Percentiles rank a stretch among this genome's conserved stretches.
phyloP scores from a whole-genome alignment of 805 yeast genomes.

The Lachancea lanzarotensis region DNA sequence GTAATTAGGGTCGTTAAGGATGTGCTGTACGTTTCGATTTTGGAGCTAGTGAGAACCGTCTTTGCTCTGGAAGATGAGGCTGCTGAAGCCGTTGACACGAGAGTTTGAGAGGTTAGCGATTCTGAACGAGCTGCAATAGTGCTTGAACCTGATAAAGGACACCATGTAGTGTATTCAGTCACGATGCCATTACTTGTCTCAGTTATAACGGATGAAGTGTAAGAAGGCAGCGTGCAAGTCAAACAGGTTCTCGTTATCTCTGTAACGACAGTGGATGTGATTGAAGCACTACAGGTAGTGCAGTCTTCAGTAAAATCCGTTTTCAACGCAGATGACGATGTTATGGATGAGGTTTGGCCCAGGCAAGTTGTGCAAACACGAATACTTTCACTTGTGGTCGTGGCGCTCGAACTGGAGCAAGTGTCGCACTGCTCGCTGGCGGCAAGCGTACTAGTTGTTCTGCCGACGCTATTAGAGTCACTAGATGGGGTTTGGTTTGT shows the following conservation, averaged over 20 bases:
- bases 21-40: slow-evolving; percentile 6
- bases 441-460: background rate
- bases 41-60: slow-evolving; percentile 14
- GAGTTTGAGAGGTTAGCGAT: background rate
- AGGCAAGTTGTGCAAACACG: background rate
- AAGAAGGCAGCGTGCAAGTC: slow-evolving; percentile 8
- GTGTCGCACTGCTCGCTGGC: too few relatives aligned
- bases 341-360: background rate
- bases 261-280: background rate
- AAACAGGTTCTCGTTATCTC: background rate
- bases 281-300: background rate
- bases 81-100: background rate
- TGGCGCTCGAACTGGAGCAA: too few relatives aligned
- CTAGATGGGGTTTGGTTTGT: too few relatives aligned
- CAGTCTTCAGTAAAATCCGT: background rate
- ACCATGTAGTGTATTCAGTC: slow-evolving; percentile 23
- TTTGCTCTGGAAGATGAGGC: slow-evolving; percentile 7
- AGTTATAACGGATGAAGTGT: slow-evolving; percentile 12
- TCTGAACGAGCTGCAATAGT: slow-evolving; percentile 17
- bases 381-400: background rate
- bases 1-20: slow-evolving; percentile 11
- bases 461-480: background rate
- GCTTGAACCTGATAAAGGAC: slow-evolving; percentile 11
- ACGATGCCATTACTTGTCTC: slow-evolving; percentile 20
- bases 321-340: background rate